Percentiles rank a stretch among this genome's conserved stretches.
Conservation (phyloP, 139 green algal species). For the Tetraselmis chui region DNA sequence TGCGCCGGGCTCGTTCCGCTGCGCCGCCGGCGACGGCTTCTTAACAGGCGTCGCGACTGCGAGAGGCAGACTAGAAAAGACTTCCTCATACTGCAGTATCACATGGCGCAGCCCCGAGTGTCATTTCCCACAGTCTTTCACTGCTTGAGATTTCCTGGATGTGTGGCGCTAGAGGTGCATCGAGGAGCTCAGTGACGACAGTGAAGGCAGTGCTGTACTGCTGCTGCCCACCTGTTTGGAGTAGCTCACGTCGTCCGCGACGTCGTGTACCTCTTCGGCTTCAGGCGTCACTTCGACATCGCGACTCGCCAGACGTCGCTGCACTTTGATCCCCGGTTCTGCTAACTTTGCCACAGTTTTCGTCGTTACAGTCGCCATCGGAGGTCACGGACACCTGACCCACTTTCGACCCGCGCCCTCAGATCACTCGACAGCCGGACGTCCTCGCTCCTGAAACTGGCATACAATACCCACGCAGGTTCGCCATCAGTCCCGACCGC, state of each 20-base stretch:
- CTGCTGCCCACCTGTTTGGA: background rate
- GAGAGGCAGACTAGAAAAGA: constrained; percentile 49
- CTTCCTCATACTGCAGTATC: constrained; percentile 60
- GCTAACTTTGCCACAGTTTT: background rate
- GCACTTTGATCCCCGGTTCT: background rate
- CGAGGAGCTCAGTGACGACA: no score
- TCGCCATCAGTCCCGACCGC: no score
- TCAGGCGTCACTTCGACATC: background rate
- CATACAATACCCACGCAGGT: no score
- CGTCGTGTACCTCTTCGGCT: background rate
- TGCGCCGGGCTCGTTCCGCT: constrained; percentile 42
- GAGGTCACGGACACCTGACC: no score
- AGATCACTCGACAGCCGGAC: no score
- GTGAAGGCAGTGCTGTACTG: no score
- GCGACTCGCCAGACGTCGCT: background rate
- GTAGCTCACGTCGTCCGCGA: background rate
- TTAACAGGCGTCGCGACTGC: constrained; percentile 49
- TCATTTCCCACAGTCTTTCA: no score
- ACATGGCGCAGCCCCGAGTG: background rate
- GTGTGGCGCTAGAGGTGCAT: background rate
- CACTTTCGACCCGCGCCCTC: no score
- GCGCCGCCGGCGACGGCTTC: constrained; percentile 65
- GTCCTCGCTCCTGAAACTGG: no score
- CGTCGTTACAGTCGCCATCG: background rate
- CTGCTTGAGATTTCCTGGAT: background rate